Evolutionary conservation across 2,329 filamentous ascomycete species (phyloP), one percentile per base, ranked within the genome.

Genomic region (Microsporum audouinii): DNA sequence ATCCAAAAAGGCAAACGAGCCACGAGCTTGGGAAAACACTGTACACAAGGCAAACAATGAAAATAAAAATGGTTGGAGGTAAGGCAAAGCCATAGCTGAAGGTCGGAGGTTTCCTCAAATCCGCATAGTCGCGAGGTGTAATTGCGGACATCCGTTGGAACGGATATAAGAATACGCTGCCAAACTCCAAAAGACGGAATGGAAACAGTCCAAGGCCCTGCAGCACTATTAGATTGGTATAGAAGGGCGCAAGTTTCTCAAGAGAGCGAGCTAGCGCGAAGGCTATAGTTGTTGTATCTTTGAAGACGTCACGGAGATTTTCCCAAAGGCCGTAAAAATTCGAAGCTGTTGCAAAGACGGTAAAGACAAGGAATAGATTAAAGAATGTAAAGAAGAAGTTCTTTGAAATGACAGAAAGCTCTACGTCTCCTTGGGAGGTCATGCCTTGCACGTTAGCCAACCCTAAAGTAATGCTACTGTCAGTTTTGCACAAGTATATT

Each of bases 381-480:
- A 99, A 97, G 75, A 99, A 99, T 7, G 88, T 91, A 72, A 99
- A 99, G 80, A 97, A 96, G 77, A 97, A 99, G 74, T 97, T 99
- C 77, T 99, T 99, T 60, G 90, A 96, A 66, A 99, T 92, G 51
- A 95, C 81, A 0, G 94, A 97, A 5, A 99, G 80, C 73, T 97
- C 94, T 27, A 99, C 86, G 64, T 99, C 94, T 51, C 90, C 90
- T 67, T 91, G 89, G 0, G 94, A 97, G 58, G 96, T 89, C 86
- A 95, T 95, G 57, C 94, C 94, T 77, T 99, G 94, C 59, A 84
- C 82, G 71, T 91, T 91, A 2, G 92, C 90, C 8, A 99, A 82
- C 78, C 79, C 80, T 82, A 60, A 6, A 53, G 31, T 58, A 7
- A 53, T 27, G 10, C 43, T 31, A 57, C 38, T 4, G 33, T 55